Conservation (phyloP, 75 land plant genomes). For the Selaginella moellendorffii region DNA sequence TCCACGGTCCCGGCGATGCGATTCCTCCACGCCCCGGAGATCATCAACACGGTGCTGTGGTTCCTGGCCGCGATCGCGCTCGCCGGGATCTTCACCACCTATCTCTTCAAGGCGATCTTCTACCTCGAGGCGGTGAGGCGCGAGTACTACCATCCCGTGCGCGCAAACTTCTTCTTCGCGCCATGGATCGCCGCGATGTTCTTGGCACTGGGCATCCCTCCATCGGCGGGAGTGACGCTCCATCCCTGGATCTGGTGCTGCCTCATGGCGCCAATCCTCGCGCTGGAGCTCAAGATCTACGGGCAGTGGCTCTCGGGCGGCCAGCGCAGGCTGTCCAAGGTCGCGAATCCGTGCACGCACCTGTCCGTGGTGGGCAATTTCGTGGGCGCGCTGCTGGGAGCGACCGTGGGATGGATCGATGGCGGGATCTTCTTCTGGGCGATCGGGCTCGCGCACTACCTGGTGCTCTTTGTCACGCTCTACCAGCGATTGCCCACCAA, state of each 20-base stretch:
- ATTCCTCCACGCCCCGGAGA: constrained; percentile 41
- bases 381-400: constrained; percentile 60
- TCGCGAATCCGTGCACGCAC: constrained; percentile 84
- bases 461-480: no score
- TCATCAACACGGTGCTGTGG: constrained; percentile 59
- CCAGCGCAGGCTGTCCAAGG: constrained; percentile 58
- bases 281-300: constrained; percentile 73
- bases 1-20: constrained; percentile 33
- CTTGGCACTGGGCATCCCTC: constrained; percentile 48
- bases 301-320: constrained; percentile 98
- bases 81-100: constrained; percentile 32
- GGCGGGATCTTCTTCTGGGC: constrained; percentile 72
- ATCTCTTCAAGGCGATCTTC: constrained; percentile 43
- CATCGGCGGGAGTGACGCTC: constrained; percentile 10
- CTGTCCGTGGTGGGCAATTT: constrained; percentile 85
- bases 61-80: constrained; percentile 37
- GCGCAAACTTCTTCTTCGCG: constrained; percentile 92
- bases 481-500: constrained; percentile 81
- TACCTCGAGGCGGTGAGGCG: constrained; percentile 75
- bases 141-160: constrained; percentile 75
- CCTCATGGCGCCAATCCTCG: constrained; percentile 52
- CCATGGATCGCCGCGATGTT: constrained; percentile 89
- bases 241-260: constrained; percentile 48
- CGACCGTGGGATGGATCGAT: constrained; percentile 61
- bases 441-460: constrained; percentile 76